Percentiles rank a stretch among this genome's conserved stretches.
These are phyloP conservation scores for Cucurbita argyrosperma DNA, from an alignment of 306 rosid genomes.

Conservation along the genomic window DNA sequence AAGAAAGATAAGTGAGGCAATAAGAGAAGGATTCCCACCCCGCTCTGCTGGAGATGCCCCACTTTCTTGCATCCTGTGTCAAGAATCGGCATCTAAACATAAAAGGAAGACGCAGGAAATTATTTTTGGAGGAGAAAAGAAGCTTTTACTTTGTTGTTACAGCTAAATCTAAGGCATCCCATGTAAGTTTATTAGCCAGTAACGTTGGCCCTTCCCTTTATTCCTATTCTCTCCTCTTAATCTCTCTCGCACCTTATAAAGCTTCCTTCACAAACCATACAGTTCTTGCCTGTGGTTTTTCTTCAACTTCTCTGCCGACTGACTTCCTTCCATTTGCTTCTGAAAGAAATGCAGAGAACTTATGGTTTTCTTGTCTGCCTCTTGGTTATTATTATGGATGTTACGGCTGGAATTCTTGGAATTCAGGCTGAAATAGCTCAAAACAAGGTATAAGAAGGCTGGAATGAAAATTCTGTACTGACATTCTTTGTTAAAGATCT, in stretches of 20 bases:
- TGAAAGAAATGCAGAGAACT: conserved; percentile 33
- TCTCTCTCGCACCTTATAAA: background rate
- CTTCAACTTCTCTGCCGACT: background rate
- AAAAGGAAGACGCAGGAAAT: conserved; percentile 23
- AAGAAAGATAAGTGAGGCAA: background rate
- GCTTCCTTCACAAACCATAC: background rate
- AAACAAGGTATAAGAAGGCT: conserved; percentile 39
- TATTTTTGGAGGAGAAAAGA: conserved; percentile 21
- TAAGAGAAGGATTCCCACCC: conserved; percentile 10
- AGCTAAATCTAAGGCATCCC: conserved; percentile 16
- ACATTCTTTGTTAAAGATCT: background rate
- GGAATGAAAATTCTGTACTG: background rate
- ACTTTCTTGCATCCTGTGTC: conserved; percentile 46
- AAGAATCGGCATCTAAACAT: conserved; percentile 30
- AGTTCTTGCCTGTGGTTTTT: background rate
- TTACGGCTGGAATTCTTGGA: conserved; percentile 65
- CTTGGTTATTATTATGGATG: conserved; percentile 39
- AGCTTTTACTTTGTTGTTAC: conserved; percentile 33
- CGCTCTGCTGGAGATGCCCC: conserved; percentile 24
- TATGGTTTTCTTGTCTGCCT: conserved; percentile 43
- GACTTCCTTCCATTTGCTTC: background rate
- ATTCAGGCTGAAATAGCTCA: conserved; percentile 65
- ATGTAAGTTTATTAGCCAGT: background rate
- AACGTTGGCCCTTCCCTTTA: conserved; percentile 20
- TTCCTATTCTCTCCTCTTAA: conserved; percentile 17